Conservation (phyloP, 2,329 filamentous ascomycete genomes). For the Cordyceps fumosorosea region DNA sequence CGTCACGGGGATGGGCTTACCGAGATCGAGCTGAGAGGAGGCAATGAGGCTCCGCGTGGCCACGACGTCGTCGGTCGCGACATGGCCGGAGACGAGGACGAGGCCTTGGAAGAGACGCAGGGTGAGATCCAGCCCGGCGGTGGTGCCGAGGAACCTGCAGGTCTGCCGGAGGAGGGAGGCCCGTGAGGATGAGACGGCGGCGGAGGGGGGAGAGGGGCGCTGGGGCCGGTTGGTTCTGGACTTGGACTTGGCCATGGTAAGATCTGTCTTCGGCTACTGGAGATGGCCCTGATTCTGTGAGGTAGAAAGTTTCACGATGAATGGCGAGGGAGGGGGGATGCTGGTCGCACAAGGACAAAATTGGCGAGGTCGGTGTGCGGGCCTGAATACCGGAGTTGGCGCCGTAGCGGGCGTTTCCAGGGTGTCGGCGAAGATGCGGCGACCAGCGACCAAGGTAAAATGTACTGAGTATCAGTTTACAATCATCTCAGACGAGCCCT, state of each 20-base stretch:
- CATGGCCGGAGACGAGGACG: conserved; percentile 1
- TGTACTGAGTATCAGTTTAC: too few relatives aligned
- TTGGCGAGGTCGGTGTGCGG: not conserved
- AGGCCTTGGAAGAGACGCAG: conserved; percentile 8
- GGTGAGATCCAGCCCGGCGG: conserved; percentile 8
- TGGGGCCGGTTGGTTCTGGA: not conserved
- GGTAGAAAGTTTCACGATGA: not conserved
- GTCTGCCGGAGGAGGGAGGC: not conserved
- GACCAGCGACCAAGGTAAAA: too few relatives aligned
- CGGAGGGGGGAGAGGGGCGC: not conserved
- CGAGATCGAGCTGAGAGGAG: conserved; percentile 5
- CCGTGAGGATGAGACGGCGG: not conserved
- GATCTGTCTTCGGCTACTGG: too few relatives aligned
- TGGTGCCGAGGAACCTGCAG: conserved; percentile 9
- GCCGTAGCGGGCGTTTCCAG: not conserved
- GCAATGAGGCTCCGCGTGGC: not conserved
- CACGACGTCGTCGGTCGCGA: not conserved
- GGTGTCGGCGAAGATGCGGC: too few relatives aligned
- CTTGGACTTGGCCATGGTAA: not conserved
- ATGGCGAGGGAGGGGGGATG: not conserved
- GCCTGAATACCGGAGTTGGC: not conserved
- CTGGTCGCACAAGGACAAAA: not conserved
- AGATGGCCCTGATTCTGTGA: not conserved
- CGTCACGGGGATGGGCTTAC: not conserved
- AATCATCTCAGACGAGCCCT: too few relatives aligned